Evolutionary conservation across 1,139 yeast species (phyloP).

Genomic region (Hansenula lynferdii): DNA sequence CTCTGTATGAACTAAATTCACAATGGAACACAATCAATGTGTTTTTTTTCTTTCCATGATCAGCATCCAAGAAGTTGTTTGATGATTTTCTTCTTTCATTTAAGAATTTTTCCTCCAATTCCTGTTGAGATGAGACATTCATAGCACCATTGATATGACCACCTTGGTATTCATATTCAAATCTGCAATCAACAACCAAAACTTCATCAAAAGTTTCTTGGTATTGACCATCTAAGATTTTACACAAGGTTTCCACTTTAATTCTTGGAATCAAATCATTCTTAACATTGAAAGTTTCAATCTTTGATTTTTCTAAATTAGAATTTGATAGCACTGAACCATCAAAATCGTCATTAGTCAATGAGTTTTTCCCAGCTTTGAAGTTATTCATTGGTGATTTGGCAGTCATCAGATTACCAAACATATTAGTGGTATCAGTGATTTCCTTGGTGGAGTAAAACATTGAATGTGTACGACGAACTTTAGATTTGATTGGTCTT

Average conservation of each 20-base stretch:
- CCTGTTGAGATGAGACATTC: constrained; percentile 68
- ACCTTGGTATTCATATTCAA: constrained; percentile 86
- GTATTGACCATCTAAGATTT: constrained; percentile 56
- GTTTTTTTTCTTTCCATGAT: constrained; percentile 27
- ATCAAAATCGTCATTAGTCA: constrained; percentile 10
- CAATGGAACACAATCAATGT: constrained; percentile 80
- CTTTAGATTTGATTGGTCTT: constrained; percentile 28
- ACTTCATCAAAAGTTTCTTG: constrained; percentile 52
- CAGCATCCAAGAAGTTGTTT: constrained; percentile 9
- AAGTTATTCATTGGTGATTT: constrained; percentile 7
- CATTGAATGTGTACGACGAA: constrained; percentile 65
- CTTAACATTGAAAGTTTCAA: constrained; percentile 39
- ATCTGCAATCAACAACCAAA: constrained; percentile 79
- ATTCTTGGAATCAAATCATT: constrained; percentile 75
- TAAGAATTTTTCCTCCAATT: constrained; percentile 51
- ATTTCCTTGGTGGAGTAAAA: constrained; percentile 42
- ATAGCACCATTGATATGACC: constrained; percentile 88
- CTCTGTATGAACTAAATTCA: constrained; percentile 88
- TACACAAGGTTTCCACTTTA: constrained; percentile 55
- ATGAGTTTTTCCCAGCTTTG: constrained; percentile 11
- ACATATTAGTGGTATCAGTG: constrained; percentile 25
- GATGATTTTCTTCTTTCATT: constrained; percentile 10
- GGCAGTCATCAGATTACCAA: constrained; percentile 18
- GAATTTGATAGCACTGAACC: constrained; percentile 13
- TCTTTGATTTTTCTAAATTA: constrained; percentile 34